These are phyloP conservation scores for Gentiana dahurica DNA, from an alignment of 257 asterid species.

Conservation along the genomic window DNA sequence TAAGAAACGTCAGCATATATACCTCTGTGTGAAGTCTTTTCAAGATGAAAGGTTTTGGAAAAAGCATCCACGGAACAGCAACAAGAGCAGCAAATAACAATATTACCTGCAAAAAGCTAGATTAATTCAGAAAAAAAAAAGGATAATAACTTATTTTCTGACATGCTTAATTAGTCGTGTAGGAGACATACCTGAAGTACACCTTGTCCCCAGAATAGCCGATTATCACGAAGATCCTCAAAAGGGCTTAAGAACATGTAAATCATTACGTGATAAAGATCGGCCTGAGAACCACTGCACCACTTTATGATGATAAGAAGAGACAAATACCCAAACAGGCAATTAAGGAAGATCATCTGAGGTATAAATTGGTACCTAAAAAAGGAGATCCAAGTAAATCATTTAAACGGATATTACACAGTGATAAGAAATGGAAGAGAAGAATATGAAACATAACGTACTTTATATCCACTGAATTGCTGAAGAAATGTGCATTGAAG, in stretches of 20 bases:
- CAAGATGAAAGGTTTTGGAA: slow-evolving; percentile 89
- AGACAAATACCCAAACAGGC: slow-evolving; percentile 91
- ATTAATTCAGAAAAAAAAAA: slow-evolving; percentile 7
- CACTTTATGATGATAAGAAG: slow-evolving; percentile 72
- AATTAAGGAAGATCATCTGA: slow-evolving; percentile 78
- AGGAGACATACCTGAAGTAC: slow-evolving; percentile 57
- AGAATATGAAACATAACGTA: slow-evolving; percentile 18
- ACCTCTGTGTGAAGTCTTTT: slow-evolving; percentile 80
- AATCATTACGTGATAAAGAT: slow-evolving; percentile 94
- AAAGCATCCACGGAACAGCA: slow-evolving; percentile 99
- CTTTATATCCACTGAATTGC: slow-evolving; percentile 66
- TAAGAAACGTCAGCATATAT: slow-evolving; percentile 5
- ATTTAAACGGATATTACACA: slow-evolving; percentile 10
- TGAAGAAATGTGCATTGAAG: slow-evolving; percentile 68
- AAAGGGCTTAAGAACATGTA: slow-evolving; percentile 96
- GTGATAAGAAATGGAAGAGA: not conserved
- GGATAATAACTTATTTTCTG: slow-evolving; percentile 1
- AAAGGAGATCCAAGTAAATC: slow-evolving; percentile 17
- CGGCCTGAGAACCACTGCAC: slow-evolving; percentile 94
- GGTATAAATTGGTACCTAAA: slow-evolving; percentile 92
- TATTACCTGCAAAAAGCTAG: slow-evolving; percentile 40
- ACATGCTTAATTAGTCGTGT: slow-evolving; percentile 2
- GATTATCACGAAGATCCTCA: slow-evolving; percentile 73
- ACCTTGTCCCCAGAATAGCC: slow-evolving; percentile 82
- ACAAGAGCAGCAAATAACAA: slow-evolving; percentile 66